These are phyloP conservation scores for Whalleya microplaca DNA, from an alignment of 2,329 filamentous ascomycete genomes.

Conservation along the genomic window DNA sequence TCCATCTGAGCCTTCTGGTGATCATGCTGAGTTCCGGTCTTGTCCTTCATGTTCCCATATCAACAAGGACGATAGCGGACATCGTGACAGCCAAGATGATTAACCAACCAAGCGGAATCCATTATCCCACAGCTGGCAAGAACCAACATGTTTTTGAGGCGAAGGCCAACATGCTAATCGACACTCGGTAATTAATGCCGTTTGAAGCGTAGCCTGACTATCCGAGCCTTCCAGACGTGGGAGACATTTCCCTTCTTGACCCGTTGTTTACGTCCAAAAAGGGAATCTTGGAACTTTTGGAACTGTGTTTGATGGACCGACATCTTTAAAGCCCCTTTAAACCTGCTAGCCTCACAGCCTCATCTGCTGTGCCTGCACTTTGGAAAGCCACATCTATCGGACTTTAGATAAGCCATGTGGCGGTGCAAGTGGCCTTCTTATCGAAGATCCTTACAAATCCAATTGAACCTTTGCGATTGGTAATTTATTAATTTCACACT, in stretches of 20 bases:
- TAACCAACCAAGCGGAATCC: background rate
- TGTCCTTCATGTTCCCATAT: no score
- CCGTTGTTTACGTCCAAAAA: slow-evolving; percentile 13
- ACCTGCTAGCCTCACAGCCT: no score
- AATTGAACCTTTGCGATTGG: background rate
- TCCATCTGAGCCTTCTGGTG: no score
- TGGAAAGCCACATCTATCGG: slow-evolving; percentile 6
- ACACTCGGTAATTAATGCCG: slow-evolving; percentile 14
- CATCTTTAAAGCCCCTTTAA: no score
- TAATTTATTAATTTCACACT: slow-evolving; percentile 3
- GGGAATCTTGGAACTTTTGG: slow-evolving; percentile 24
- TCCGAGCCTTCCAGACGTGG: background rate
- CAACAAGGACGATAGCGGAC: no score
- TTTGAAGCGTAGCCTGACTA: slow-evolving; percentile 13
- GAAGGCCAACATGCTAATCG: slow-evolving; percentile 1
- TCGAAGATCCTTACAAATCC: slow-evolving; percentile 24
- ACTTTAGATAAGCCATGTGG: slow-evolving; percentile 15
- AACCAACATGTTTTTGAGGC: no score
- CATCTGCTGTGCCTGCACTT: background rate
- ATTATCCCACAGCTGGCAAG: no score
- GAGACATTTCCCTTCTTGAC: background rate
- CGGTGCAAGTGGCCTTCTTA: slow-evolving; percentile 5
- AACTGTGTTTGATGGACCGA: no score
- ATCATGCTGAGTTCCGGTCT: no score
- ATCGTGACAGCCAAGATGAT: background rate